phyloP scores from a whole-genome alignment of 805 yeast species.

The Jamesozyma spencerorum region DNA sequence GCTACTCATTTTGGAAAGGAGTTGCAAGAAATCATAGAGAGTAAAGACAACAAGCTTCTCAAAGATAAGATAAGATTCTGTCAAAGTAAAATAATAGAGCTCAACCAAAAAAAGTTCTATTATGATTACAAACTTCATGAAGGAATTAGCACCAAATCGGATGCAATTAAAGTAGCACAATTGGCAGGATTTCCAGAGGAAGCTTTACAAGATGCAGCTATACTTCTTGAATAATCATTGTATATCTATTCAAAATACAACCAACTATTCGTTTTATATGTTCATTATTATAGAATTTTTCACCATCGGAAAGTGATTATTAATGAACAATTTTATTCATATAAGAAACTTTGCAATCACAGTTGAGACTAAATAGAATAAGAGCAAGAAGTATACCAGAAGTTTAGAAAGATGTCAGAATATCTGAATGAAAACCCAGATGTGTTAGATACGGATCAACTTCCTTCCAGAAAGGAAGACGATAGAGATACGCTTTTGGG shows the following conservation, averaged over 20 bases:
- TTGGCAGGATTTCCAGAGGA: constrained; percentile 67
- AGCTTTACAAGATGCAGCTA: constrained; percentile 46
- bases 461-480: constrained; percentile 56
- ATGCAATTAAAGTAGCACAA: constrained; percentile 68
- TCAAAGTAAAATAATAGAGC: constrained; percentile 21
- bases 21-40: constrained; percentile 33
- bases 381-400: neutral
- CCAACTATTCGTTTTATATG: neutral
- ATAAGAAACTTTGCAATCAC: too few species aligned
- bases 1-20: constrained; percentile 79
- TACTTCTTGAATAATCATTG: neutral
- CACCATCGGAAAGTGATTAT: neutral
- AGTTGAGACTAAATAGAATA: too few species aligned
- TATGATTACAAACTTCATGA: constrained; percentile 47
- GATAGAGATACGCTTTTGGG: constrained; percentile 15
- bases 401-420: constrained; percentile 67
- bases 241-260: neutral
- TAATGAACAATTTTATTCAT: neutral
- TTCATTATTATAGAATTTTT: too few species aligned
- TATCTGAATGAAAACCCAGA: constrained; percentile 89
- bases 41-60: constrained; percentile 20
- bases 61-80: constrained; percentile 13
- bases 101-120: constrained; percentile 18
- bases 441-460: constrained; percentile 60
- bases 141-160: constrained; percentile 68